Conservation (phyloP, 257 asterid species). For the Voacanga thouarsii region DNA sequence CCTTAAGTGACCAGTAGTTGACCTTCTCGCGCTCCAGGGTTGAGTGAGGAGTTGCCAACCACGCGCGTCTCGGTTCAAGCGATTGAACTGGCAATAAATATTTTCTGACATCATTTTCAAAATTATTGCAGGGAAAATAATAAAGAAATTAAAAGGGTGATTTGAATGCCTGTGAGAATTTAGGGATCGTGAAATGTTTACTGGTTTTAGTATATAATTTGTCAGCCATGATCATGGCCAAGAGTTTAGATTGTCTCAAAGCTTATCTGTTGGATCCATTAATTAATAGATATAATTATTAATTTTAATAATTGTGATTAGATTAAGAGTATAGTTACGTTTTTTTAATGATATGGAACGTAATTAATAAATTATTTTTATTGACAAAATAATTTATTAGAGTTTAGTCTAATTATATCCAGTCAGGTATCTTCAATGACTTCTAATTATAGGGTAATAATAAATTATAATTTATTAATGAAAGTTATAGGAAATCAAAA, state of each 20-base stretch:
- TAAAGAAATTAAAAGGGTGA: background rate
- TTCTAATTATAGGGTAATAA: too few species aligned
- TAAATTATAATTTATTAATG: too few species aligned
- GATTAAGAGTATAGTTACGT: too few species aligned
- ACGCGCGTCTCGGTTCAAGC: constrained; percentile 6
- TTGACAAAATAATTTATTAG: too few species aligned
- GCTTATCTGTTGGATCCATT: too few species aligned
- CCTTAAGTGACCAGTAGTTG: constrained; percentile 50
- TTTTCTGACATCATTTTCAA: constrained; percentile 6
- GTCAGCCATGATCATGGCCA: constrained; percentile 11
- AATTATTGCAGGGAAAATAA: background rate
- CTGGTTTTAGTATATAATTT: background rate
- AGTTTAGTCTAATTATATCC: too few species aligned
- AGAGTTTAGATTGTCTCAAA: constrained; percentile 5
- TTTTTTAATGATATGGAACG: too few species aligned
- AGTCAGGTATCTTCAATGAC: too few species aligned
- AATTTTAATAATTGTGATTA: too few species aligned
- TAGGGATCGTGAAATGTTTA: background rate
- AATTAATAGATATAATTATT: too few species aligned
- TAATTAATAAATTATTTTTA: too few species aligned
- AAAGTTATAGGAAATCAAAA: too few species aligned
- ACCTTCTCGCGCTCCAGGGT: constrained; percentile 19
- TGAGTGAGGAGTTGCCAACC: background rate
- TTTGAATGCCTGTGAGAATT: background rate
- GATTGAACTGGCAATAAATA: background rate